Conservation (phyloP, 208 protist species). For the Giardia duodenalis region DNA sequence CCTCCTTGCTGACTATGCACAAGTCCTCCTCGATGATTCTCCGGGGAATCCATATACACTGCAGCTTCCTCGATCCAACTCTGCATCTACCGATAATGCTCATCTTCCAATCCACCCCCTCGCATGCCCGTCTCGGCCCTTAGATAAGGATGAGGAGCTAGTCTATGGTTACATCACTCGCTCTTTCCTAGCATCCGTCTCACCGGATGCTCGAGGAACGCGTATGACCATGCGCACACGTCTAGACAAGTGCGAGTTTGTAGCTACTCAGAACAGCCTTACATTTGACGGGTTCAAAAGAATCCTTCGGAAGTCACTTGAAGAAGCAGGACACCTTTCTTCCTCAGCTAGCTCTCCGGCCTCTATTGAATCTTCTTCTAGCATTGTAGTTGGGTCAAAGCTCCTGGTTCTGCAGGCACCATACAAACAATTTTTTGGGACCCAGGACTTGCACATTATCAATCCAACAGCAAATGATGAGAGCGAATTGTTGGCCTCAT, state of each 20-base stretch:
- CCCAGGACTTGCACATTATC: slow-evolving; percentile 61
- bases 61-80: background rate
- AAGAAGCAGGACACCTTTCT: no score
- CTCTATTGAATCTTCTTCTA: no score
- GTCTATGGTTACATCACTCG: slow-evolving; percentile 82
- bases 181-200: slow-evolving; percentile 90
- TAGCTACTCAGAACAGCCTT: background rate
- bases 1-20: background rate
- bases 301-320: background rate
- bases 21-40: background rate
- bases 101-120: slow-evolving; percentile 72
- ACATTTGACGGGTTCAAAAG: background rate
- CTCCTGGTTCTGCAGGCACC: background rate
- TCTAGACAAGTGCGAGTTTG: slow-evolving; percentile 37
- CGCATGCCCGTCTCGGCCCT: slow-evolving; percentile 30
- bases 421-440: background rate
- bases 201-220: slow-evolving; percentile 50
- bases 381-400: background rate
- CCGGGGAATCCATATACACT: slow-evolving; percentile 19
- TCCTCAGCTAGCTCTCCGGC: no score
- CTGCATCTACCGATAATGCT: slow-evolving; percentile 45
- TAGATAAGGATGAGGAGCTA: background rate
- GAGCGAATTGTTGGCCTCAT: slow-evolving; percentile 67
- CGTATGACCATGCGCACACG: slow-evolving; percentile 50
- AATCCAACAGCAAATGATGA: slow-evolving; percentile 56